Percentiles rank a stretch among this genome's conserved stretches.
These are phyloP conservation scores for Phalaenopsis aphrodite DNA, from an alignment of 106 monocot genomes.

Conservation along the genomic window DNA sequence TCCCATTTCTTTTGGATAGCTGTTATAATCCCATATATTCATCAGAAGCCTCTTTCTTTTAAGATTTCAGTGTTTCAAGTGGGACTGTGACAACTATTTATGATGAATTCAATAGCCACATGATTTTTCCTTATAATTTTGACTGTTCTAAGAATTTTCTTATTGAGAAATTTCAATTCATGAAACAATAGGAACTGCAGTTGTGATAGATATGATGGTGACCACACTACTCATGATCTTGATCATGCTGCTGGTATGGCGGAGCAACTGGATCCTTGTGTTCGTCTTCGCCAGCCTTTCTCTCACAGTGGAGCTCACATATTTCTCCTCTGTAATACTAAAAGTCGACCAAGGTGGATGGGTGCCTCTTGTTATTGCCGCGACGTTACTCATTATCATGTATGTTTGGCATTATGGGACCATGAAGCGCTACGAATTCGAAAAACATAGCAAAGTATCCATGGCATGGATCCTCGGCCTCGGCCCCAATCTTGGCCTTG, in stretches of 20 bases:
- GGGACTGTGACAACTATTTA: not conserved
- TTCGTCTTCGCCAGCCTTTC: conserved; percentile 49
- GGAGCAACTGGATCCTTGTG: conserved; percentile 81
- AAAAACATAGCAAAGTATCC: conserved; percentile 77
- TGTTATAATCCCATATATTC: not conserved
- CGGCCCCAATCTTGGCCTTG: conserved; percentile 78
- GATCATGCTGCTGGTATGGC: conserved; percentile 84
- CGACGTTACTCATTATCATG: conserved; percentile 62
- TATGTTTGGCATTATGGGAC: conserved; percentile 82
- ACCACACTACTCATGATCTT: conserved; percentile 84
- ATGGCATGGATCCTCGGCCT: conserved; percentile 89
- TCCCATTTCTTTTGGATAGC: not conserved
- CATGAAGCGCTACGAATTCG: conserved; percentile 70
- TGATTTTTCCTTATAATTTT: not conserved
- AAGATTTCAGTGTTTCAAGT: not conserved
- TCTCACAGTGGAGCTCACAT: conserved; percentile 61
- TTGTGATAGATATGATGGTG: conserved; percentile 85
- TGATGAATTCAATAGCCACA: not conserved
- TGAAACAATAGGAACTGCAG: conserved; percentile 60
- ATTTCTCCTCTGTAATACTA: conserved; percentile 64
- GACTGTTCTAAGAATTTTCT: not conserved
- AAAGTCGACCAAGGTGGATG: conserved; percentile 88
- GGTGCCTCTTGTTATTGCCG: conserved; percentile 76
- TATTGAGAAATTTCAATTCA: not conserved
- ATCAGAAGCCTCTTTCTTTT: not conserved